phyloP scores from a whole-genome alignment of 352 stramenopile genomes.

The Phytophthora chlamydospora region DNA sequence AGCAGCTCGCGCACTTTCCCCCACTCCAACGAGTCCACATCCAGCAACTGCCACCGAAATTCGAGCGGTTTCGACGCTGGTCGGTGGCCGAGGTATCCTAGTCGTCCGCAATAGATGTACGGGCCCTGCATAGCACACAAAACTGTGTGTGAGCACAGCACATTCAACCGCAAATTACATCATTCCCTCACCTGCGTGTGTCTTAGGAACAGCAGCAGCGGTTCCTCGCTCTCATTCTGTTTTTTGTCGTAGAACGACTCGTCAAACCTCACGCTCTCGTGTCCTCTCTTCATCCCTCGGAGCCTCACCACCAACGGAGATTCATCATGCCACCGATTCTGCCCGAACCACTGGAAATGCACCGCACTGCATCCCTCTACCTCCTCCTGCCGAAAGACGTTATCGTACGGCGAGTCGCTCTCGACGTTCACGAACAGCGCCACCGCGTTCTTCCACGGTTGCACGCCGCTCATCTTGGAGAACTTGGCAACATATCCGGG shows the following conservation, averaged over 20 bases:
- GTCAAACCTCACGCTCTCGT: slow-evolving; percentile 28
- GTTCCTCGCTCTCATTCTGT: neutral
- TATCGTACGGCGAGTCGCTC: slow-evolving; percentile 30
- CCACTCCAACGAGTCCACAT: slow-evolving; percentile 19
- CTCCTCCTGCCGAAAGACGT: slow-evolving; percentile 40
- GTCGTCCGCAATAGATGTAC: slow-evolving; percentile 59
- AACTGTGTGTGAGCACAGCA: neutral
- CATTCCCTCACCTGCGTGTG: slow-evolving; percentile 26
- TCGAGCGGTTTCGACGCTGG: slow-evolving; percentile 30
- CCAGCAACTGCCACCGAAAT: slow-evolving; percentile 59
- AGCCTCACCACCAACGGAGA: slow-evolving; percentile 37
- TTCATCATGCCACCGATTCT: slow-evolving; percentile 22
- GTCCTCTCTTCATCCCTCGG: slow-evolving; percentile 21
- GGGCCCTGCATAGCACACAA: slow-evolving; percentile 17
- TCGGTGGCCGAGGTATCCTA: slow-evolving; percentile 45
- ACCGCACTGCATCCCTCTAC: slow-evolving; percentile 13
- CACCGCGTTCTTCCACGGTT: slow-evolving; percentile 53
- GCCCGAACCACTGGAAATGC: slow-evolving; percentile 57
- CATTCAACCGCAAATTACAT: neutral
- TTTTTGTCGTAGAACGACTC: slow-evolving; percentile 10
- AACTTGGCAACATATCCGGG: slow-evolving; percentile 27
- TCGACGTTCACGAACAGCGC: slow-evolving; percentile 59
- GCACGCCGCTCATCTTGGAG: slow-evolving; percentile 45
- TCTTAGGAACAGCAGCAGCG: slow-evolving; percentile 54
- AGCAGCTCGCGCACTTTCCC: too few relatives aligned